phyloP scores from a whole-genome alignment of 495 filamentous ascomycete genomes.

The Hypoxylon crocopeplum region DNA sequence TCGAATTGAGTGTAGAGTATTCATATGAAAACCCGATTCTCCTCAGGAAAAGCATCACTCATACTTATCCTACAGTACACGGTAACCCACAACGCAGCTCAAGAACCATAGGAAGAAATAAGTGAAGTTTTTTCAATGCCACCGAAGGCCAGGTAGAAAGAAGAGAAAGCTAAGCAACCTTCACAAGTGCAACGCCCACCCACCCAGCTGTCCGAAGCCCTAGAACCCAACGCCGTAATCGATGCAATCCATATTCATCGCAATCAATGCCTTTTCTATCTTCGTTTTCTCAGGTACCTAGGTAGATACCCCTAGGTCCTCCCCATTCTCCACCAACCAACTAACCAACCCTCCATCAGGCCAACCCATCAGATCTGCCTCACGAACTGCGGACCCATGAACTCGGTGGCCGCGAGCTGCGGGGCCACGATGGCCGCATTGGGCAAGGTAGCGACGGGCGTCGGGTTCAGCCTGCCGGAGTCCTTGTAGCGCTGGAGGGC shows the following conservation, averaged over 20 bases:
- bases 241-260: neutral
- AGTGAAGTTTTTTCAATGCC: constrained; percentile 4
- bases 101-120: no score
- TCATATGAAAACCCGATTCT: no score
- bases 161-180: neutral
- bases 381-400: constrained; percentile 41
- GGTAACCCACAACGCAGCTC: no score
- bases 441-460: constrained; percentile 26
- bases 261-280: constrained; percentile 1
- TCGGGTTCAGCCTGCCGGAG: constrained; percentile 24
- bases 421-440: constrained; percentile 24
- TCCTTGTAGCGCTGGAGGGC: constrained; percentile 29
- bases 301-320: no score
- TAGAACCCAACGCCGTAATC: constrained; percentile 5
- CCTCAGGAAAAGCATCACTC: no score
- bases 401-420: constrained; percentile 11
- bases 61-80: no score
- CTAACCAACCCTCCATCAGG: no score
- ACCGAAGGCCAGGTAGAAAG: constrained; percentile 4
- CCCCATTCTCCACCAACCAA: no score
- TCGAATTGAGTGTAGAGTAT: no score
- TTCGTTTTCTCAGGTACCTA: no score
- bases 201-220: no score
- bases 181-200: neutral
- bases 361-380: constrained; percentile 29